Conservation (phyloP, 1,284 basidiomycete genomes). For the Fomitopsis palustris region DNA sequence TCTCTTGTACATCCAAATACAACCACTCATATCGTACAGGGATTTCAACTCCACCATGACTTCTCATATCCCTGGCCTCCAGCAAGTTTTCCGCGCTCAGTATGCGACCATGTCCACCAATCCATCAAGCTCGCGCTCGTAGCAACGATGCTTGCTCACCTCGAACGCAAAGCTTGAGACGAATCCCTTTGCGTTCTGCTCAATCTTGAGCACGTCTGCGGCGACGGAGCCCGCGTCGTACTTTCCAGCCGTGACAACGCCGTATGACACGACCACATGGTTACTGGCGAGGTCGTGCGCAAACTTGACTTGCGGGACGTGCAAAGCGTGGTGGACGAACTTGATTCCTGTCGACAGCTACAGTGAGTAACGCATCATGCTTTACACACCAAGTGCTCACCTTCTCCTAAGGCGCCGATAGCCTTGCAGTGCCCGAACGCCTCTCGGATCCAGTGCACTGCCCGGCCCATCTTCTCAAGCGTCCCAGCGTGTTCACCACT, state of each 20-base stretch:
- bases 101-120: slow-evolving; percentile 51
- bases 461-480: slow-evolving; percentile 52
- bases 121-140: slow-evolving; percentile 56
- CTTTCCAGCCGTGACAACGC: slow-evolving; percentile 56
- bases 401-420: slow-evolving; percentile 70
- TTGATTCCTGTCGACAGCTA: slow-evolving; percentile 35
- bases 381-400: slow-evolving; percentile 29
- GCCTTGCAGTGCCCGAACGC: slow-evolving; percentile 79
- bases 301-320: slow-evolving; percentile 42
- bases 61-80: too few species aligned
- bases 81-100: slow-evolving; percentile 31
- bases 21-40: too few species aligned
- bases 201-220: slow-evolving; percentile 41
- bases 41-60: too few species aligned
- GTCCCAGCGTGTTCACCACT: slow-evolving; percentile 57
- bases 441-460: slow-evolving; percentile 71
- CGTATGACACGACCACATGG: slow-evolving; percentile 50
- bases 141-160: slow-evolving; percentile 63
- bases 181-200: slow-evolving; percentile 46
- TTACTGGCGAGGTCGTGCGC: slow-evolving; percentile 30
- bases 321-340: slow-evolving; percentile 45
- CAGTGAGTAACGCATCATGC: not conserved
- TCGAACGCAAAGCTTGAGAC: slow-evolving; percentile 54
- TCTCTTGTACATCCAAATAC: too few species aligned
- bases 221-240: slow-evolving; percentile 38